Percentiles rank a stretch among this genome's conserved stretches.
Evolutionary conservation across 73 alveolate species (phyloP).

Genomic region (Uronychia binucleata): DNA sequence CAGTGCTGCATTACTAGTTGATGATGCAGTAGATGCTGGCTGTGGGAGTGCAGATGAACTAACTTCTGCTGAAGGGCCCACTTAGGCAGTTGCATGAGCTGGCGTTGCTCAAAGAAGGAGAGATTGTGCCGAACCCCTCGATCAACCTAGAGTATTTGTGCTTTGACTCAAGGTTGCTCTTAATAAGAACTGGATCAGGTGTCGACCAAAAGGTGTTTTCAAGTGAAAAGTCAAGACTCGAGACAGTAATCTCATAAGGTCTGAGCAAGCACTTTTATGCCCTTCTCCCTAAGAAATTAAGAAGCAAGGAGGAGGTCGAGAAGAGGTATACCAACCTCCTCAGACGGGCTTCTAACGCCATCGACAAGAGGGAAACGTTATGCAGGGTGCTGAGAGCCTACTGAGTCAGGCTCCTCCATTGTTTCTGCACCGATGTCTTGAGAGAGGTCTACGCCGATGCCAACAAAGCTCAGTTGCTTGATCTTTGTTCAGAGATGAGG

Average conservation of each 20-base stretch:
- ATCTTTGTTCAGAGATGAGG: slow-evolving; percentile 13
- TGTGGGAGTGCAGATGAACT: slow-evolving; percentile 13
- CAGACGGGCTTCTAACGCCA: not conserved
- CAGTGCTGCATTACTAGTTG: slow-evolving; percentile 38
- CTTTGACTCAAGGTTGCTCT: no score
- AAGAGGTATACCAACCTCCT: not conserved
- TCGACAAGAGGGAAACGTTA: not conserved
- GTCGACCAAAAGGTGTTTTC: not conserved
- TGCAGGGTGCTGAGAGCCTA: not conserved
- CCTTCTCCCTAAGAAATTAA: not conserved
- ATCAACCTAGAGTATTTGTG: slow-evolving; percentile 14
- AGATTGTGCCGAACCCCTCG: not conserved
- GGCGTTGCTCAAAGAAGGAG: slow-evolving; percentile 6
- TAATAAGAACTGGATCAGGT: slow-evolving; percentile 28
- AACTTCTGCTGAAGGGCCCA: slow-evolving; percentile 17
- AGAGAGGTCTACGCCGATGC: slow-evolving; percentile 73
- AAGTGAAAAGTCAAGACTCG: not conserved
- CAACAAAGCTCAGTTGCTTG: slow-evolving; percentile 30
- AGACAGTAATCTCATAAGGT: not conserved
- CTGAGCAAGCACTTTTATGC: not conserved
- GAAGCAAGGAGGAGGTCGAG: not conserved
- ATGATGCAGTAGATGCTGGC: slow-evolving; percentile 15
- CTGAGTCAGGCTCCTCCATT: slow-evolving; percentile 55
- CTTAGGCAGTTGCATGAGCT: slow-evolving; percentile 4
- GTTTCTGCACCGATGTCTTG: slow-evolving; percentile 64